Base-by-base conservation (phyloP, 768 basidiomycete genomes). In the Leccinum variicolor region DNA sequence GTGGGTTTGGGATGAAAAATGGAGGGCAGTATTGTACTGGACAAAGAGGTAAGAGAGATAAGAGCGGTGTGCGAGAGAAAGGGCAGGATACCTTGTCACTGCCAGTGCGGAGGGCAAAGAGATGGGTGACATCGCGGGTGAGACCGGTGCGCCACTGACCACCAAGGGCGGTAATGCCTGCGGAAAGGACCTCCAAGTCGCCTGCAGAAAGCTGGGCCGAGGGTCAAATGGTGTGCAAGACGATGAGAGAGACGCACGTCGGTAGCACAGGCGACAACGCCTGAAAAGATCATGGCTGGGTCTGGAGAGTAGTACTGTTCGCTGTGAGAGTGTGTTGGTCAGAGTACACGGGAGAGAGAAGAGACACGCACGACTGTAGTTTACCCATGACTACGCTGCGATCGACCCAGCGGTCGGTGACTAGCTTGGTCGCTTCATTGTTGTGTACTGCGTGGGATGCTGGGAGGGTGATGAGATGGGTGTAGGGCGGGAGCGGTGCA, bases 101-200 rank as follows among this genome's bases (percentile, higher is more conserved):
- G 3, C 76, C 75, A 0, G 67, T 51, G 53, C 76, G 73, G 33
- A 87, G 72, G 29, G 84, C 84, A 63, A 95, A 89, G 51, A 96
- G 80, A 68, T 96, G 94, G 0, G 94, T 95, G 21, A 93, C 88
- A 56, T 96, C 94, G 56, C 82, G 80, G 0, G 92, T 94, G 50
- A 95, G 80, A 9, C 84, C 85, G 0, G 74, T 73, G 25, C 90
- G 82, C 85, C 85, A 92, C 70, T 91, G 87, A 0, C 94, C 94
- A 3, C 94, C 94, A 4, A 91, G 81, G 0, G 85, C 82, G 2
- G 79, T 78, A 28, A 95, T 83, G 0, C 86, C 90, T 0, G 85
- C 87, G 0, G 81, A 80, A 41, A 96, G 80, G 3, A 87, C 82
- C 65, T 90, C 89, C 26, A 84, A 72, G 69, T 96, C 94, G 8